Percentiles rank a stretch among this genome's conserved stretches.
Conservation (phyloP, 2,329 filamentous ascomycete genomes). For the Neophaeococcomyces aloes region DNA sequence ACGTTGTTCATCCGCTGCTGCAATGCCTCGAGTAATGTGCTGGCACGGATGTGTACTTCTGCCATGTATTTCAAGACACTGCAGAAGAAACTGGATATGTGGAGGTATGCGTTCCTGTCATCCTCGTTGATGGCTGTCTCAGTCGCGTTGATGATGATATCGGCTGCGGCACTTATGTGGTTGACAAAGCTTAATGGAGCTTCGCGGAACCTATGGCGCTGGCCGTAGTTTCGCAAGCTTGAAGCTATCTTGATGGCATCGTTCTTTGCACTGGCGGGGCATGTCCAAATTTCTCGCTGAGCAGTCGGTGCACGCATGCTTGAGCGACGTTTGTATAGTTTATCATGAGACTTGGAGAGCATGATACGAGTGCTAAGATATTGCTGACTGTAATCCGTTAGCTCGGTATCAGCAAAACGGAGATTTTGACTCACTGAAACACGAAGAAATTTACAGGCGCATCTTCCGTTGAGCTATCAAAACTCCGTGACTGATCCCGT, state of each 20-base stretch:
- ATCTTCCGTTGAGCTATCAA: slow-evolving; percentile 6
- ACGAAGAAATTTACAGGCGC: slow-evolving; percentile 8
- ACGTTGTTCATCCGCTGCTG: slow-evolving; percentile 7
- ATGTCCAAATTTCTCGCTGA: slow-evolving; percentile 4
- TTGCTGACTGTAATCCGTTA: slow-evolving; percentile 1
- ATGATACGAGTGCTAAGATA: slow-evolving; percentile 5
- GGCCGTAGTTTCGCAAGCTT: slow-evolving; percentile 8
- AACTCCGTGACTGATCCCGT: background rate
- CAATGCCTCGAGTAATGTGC: slow-evolving; percentile 3
- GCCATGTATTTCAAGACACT: slow-evolving; percentile 8
- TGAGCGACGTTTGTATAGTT: slow-evolving; percentile 2
- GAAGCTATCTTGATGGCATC: slow-evolving; percentile 8
- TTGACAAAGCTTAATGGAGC: slow-evolving; percentile 7
- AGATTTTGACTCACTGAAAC: slow-evolving; percentile 2
- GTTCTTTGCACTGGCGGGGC: slow-evolving; percentile 3
- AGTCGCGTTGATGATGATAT: slow-evolving; percentile 5
- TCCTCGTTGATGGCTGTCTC: slow-evolving; percentile 4
- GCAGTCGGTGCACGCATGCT: background rate
- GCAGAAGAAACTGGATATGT: slow-evolving; percentile 6
- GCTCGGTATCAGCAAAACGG: background rate
- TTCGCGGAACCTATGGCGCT: slow-evolving; percentile 5
- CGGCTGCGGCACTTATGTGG: slow-evolving; percentile 7
- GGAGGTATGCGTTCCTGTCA: slow-evolving; percentile 7
- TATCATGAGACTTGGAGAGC: slow-evolving; percentile 4
- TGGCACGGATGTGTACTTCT: slow-evolving; percentile 5